phyloP scores from a whole-genome alignment of 1,284 basidiomycete genomes.

The Pterulicium gracile region DNA sequence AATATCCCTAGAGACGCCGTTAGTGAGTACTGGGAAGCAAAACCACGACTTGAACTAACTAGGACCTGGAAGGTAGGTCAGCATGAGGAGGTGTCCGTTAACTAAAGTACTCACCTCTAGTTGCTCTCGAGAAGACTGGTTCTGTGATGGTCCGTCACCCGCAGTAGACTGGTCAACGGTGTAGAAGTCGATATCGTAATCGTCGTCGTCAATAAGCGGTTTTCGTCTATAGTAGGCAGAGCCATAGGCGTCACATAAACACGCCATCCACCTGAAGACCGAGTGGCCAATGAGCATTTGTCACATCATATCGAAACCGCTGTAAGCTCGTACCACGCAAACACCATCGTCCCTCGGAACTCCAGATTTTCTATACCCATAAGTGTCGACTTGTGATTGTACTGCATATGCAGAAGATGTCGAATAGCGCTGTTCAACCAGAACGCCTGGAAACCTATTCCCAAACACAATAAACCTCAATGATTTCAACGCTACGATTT shows the following conservation, averaged over 20 bases:
- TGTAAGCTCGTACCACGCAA: slow-evolving; percentile 66
- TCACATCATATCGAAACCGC: too few relatives aligned
- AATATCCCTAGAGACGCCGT: slow-evolving; percentile 49
- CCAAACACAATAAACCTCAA: too few relatives aligned
- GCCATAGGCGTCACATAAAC: slow-evolving; percentile 39
- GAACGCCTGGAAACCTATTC: slow-evolving; percentile 66
- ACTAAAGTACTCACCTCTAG: slow-evolving; percentile 50
- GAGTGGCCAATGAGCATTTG: too few relatives aligned
- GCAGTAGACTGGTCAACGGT: slow-evolving; percentile 42
- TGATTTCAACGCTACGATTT: slow-evolving; percentile 5
- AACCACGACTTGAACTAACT: slow-evolving; percentile 17
- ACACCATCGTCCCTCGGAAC: slow-evolving; percentile 69
- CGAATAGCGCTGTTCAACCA: slow-evolving; percentile 72
- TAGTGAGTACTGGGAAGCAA: slow-evolving; percentile 5
- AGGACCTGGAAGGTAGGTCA: slow-evolving; percentile 20
- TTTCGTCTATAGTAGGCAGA: slow-evolving; percentile 36
- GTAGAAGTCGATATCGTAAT: slow-evolving; percentile 71
- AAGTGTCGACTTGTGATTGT: slow-evolving; percentile 72
- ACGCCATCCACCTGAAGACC: slow-evolving; percentile 42
- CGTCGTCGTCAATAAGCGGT: slow-evolving; percentile 35
- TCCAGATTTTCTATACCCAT: slow-evolving; percentile 59
- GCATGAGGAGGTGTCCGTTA: slow-evolving; percentile 6
- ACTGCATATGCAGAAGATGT: slow-evolving; percentile 70
- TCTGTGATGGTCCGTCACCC: slow-evolving; percentile 22
- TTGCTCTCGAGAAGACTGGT: slow-evolving; percentile 61